Evolutionary conservation across 345 rosid species (phyloP), one percentile per base, ranked within the genome.

Genomic region (Hevea brasiliensis): DNA sequence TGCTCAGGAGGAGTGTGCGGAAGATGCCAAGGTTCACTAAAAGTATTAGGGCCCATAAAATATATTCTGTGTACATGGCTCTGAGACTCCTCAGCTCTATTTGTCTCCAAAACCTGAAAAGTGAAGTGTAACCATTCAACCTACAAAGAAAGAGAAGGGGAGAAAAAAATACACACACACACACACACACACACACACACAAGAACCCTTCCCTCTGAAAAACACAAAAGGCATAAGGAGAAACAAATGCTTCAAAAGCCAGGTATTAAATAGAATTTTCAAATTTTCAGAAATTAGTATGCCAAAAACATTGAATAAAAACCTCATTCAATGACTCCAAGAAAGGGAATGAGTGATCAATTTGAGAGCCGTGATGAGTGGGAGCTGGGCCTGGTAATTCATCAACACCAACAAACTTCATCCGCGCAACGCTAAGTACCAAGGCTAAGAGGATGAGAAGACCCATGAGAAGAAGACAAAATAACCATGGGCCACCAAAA

Each of bases 401-500:
- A 86, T 95, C 99, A 75, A 89, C 94, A 70, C 94, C 99, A 54
- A 91, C 97, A 81, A 89, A 92, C 84, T 93, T 95, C 93, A 95
- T 93, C 74, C 98, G 85, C 51, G 99, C 99, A 79, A 95, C 98
- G 78, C 99, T 95, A 67, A 95, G 97, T 74, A 95, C 97, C 81
- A 95, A 75, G 8, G 99, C 97, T 76, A 95, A 85, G 70, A 95
- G 94, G 81, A 95, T 81, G 71, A 95, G 89, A 67, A 95, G 96
- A 77, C 92, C 96, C 72, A 93, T 50, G 54, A 95, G 91, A 78
- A 92, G 86, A 81, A 95, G 88, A 82, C 94, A 83, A 78, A 95
- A 95, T 71, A 95, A 79, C 99, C 98, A 92, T 51, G 98, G 99
- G 68, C 99, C 99, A 51, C 99, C 99, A 87, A 95, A 92, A 50